phyloP scores from a whole-genome alignment of 257 asterid species.

The Thymus quinquecostatus region DNA sequence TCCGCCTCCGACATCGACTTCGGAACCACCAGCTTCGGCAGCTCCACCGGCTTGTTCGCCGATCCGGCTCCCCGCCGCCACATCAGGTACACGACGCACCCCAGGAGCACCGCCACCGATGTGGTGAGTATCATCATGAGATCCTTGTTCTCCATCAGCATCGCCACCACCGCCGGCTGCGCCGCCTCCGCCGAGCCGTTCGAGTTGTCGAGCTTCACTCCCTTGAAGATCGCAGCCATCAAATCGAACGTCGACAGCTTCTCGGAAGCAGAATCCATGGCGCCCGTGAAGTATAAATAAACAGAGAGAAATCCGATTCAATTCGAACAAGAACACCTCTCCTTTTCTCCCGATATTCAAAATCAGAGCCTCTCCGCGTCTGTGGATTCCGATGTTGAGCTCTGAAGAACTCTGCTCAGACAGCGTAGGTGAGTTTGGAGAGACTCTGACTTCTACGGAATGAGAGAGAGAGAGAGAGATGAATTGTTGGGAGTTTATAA shows the following conservation, averaged over 20 bases:
- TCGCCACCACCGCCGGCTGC: conserved; percentile 54
- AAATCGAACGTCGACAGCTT: conserved; percentile 85
- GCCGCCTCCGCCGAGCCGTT: conserved; percentile 62
- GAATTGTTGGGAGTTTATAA: conserved; percentile 30
- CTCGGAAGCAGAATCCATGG: conserved; percentile 65
- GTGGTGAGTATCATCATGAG: conserved; percentile 75
- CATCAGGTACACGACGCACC: conserved; percentile 58
- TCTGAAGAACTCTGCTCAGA: conserved; percentile 28
- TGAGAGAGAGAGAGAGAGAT: conserved; percentile 27
- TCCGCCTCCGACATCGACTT: conserved; percentile 58
- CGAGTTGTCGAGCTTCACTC: conserved; percentile 60
- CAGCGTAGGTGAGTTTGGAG: conserved; percentile 44
- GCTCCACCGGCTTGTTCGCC: conserved; percentile 53
- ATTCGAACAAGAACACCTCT: conserved; percentile 8
- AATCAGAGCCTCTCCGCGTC: conserved; percentile 39
- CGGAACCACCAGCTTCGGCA: conserved; percentile 49
- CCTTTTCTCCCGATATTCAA: not conserved
- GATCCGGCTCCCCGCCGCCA: conserved; percentile 77
- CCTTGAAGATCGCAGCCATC: conserved; percentile 75
- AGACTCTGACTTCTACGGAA: conserved; percentile 42
- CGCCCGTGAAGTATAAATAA: not conserved
- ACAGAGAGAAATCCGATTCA: not conserved
- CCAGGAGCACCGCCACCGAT: conserved; percentile 72
- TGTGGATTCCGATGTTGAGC: conserved; percentile 1
- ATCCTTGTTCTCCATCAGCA: conserved; percentile 81